phyloP scores from a whole-genome alignment of 768 basidiomycete genomes.

The Rhodotorula diobovata region DNA sequence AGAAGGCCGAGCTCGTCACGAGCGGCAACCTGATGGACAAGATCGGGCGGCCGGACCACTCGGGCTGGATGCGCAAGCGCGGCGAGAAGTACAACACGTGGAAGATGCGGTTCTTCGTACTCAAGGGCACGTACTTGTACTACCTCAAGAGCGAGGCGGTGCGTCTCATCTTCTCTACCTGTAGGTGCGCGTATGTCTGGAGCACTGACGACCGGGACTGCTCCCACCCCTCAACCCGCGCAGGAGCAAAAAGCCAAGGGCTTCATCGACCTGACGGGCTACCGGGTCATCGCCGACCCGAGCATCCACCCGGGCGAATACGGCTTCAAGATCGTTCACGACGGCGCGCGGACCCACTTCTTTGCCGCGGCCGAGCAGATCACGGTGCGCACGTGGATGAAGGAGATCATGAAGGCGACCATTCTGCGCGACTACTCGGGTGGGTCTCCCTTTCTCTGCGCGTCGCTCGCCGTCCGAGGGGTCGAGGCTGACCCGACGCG shows the following conservation, averaged over 20 bases:
- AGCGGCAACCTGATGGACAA: slow-evolving; percentile 71
- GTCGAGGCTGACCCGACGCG: background rate
- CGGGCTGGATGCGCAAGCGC: slow-evolving; percentile 94
- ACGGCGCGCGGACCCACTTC: slow-evolving; percentile 75
- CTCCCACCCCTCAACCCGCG: too few relatives aligned
- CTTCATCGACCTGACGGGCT: slow-evolving; percentile 85
- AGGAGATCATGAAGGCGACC: slow-evolving; percentile 97
- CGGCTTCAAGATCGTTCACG: slow-evolving; percentile 90
- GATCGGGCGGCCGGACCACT: slow-evolving; percentile 82
- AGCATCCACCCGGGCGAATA: slow-evolving; percentile 82
- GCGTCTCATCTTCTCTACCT: background rate
- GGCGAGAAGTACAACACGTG: slow-evolving; percentile 87
- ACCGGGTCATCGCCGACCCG: slow-evolving; percentile 89
- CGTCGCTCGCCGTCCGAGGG: background rate
- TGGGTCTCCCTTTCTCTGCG: slow-evolving; percentile 49
- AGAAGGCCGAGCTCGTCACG: slow-evolving; percentile 6
- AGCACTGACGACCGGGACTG: too few relatives aligned
- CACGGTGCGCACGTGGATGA: slow-evolving; percentile 96
- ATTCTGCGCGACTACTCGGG: slow-evolving; percentile 89
- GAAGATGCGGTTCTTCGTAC: slow-evolving; percentile 85
- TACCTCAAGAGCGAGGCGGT: slow-evolving; percentile 64
- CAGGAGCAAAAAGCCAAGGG: slow-evolving; percentile 94
- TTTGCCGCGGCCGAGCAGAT: slow-evolving; percentile 87
- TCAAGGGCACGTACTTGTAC: slow-evolving; percentile 89
- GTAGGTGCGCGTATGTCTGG: too few relatives aligned